These are phyloP conservation scores for Exophiala lecanii-corni DNA, from an alignment of 2,329 filamentous ascomycete genomes.

Conservation along the genomic window DNA sequence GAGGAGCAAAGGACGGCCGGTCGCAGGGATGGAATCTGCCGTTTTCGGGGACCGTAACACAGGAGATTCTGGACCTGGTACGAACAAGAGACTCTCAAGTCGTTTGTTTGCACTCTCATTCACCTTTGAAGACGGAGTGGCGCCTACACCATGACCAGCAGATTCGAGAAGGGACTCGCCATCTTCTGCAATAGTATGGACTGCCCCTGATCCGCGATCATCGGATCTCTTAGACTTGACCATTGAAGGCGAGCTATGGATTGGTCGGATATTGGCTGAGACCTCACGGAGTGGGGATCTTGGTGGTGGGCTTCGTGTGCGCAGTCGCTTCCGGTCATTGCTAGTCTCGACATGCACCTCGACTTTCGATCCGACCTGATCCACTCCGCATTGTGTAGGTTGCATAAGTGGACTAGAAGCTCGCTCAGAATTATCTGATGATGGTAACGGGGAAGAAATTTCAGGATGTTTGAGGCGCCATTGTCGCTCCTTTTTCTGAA, in stretches of 20 bases:
- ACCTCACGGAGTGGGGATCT: conserved; percentile 14
- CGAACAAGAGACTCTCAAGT: background rate
- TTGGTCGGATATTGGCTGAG: conserved; percentile 3
- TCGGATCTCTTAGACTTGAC: conserved; percentile 7
- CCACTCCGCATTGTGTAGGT: background rate
- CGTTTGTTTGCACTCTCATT: background rate
- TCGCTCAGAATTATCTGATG: conserved; percentile 9
- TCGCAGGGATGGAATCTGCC: background rate
- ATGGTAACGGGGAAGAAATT: conserved; percentile 16
- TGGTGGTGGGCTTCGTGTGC: conserved; percentile 7
- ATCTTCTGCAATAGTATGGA: conserved; percentile 48
- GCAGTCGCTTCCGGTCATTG: conserved; percentile 12
- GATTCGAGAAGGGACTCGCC: conserved; percentile 33
- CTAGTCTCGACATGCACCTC: too few relatives aligned
- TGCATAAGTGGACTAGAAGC: background rate
- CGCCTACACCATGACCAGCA: background rate
- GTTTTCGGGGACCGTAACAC: background rate
- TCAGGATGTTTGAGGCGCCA: conserved; percentile 12
- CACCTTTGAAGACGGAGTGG: background rate
- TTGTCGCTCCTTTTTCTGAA: conserved; percentile 16
- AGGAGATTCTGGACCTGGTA: background rate
- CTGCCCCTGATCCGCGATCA: conserved; percentile 25
- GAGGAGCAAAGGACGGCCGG: conserved; percentile 1
- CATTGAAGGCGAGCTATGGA: background rate
- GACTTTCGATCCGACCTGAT: background rate